phyloP scores from a whole-genome alignment of 2,329 filamentous ascomycete species.

The Graphium sp. region DNA sequence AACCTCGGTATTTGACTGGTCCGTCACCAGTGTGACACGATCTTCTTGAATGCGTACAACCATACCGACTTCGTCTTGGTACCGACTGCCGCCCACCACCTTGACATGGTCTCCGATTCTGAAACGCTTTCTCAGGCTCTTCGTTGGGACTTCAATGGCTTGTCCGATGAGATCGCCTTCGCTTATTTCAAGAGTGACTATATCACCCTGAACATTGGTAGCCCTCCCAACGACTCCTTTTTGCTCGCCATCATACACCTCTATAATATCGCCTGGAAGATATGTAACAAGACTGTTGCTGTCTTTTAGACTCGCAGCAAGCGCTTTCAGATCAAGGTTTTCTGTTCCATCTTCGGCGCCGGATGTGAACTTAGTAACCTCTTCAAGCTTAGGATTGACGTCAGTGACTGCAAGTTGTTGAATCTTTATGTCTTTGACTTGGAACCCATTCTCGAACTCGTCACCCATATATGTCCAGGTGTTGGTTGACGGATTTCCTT shows the following conservation, averaged over 20 bases:
- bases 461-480: conserved; percentile 77
- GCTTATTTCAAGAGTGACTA: conserved; percentile 73
- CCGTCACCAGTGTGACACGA: conserved; percentile 79
- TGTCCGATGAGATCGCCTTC: conserved; percentile 72
- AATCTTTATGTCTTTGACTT: conserved; percentile 86
- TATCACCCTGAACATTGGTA: conserved; percentile 74
- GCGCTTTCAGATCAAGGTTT: conserved; percentile 78
- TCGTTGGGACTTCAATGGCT: conserved; percentile 80
- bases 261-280: conserved; percentile 85
- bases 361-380: conserved; percentile 86
- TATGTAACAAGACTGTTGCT: conserved; percentile 70
- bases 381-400: conserved; percentile 84
- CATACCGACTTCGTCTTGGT: conserved; percentile 90
- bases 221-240: conserved; percentile 78
- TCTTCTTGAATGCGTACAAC: conserved; percentile 89
- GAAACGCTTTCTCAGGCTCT: conserved; percentile 85
- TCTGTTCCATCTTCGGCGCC: conserved; percentile 84
- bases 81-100: conserved; percentile 90
- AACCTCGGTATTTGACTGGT: conserved; percentile 84
- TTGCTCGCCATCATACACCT: conserved; percentile 91
- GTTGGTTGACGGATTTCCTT: conserved; percentile 59
- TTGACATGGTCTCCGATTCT: conserved; percentile 92
- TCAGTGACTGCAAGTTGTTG: conserved; percentile 73
- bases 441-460: conserved; percentile 81
- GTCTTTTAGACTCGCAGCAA: conserved; percentile 80